These are phyloP conservation scores for Botrytis deweyae DNA, from an alignment of 2,329 filamentous ascomycete genomes.

Conservation along the genomic window DNA sequence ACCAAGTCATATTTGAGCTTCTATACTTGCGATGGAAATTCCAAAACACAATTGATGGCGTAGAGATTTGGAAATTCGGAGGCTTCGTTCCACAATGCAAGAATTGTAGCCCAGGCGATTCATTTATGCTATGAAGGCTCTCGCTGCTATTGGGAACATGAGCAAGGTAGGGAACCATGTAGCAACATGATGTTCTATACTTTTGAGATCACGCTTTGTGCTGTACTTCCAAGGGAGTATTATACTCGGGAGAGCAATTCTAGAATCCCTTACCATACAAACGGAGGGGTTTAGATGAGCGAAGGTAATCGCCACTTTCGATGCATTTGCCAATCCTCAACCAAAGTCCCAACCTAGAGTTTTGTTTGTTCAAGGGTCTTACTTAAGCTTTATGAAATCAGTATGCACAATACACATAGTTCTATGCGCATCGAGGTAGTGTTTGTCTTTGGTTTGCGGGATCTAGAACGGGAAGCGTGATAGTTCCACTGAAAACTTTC, in stretches of 20 bases:
- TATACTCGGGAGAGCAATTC: not conserved
- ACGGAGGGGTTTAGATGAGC: not conserved
- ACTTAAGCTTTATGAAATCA: not conserved
- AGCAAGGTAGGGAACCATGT: not conserved
- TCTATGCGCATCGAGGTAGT: not conserved
- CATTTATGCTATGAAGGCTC: not conserved
- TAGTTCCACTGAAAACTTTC: not conserved
- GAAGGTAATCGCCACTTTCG: not conserved
- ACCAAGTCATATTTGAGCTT: not conserved
- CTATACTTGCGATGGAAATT: not conserved
- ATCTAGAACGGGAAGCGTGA: not conserved
- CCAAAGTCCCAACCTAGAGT: not conserved
- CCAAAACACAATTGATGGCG: not conserved
- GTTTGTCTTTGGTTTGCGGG: not conserved
- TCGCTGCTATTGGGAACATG: not conserved
- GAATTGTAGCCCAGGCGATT: not conserved
- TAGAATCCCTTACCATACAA: not conserved
- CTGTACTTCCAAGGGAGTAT: not conserved
- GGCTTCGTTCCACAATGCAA: not conserved
- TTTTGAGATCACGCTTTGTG: not conserved
- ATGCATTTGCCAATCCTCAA: not conserved
- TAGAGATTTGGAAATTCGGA: not conserved
- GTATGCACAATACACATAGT: not conserved
- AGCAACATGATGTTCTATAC: not conserved
- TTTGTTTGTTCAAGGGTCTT: not conserved